Base-by-base conservation (phyloP, 2,329 filamentous ascomycete species). In the Diplodia intermedia region DNA sequence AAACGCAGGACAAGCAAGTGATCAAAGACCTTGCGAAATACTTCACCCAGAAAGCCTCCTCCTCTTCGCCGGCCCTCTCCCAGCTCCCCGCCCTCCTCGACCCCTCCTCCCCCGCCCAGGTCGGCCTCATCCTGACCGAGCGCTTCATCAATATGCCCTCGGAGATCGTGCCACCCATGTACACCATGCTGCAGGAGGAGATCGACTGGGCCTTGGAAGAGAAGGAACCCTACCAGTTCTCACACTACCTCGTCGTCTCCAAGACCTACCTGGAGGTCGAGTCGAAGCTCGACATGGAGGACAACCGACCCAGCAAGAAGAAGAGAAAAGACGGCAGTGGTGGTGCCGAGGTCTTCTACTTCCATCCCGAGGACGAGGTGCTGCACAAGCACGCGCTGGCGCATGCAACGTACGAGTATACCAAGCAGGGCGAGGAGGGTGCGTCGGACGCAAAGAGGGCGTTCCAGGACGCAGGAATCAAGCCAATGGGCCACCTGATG, bases 91-190 rank as follows among this genome's bases (percentile, higher is more conserved):
- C 73, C 14, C 74, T 83, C 8, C 77, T 85, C 18, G 68, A 75
- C 6, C 69, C 76, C 18, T 71, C 75, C 2, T 75, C 78, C 0
- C 56, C 75, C 52, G 73, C 79, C 0, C 89, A 93, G 67, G 86
- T 97, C 68, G 95, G 93, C 3, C 83, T 99, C 18, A 86, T 99
- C 33, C 84, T 99, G n/a, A 92, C 93, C 2, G 95, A 99, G 80
- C 89, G 94, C 26, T 85, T 98, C 74, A 93, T 99, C 83, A 99
- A 99, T 82, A 94, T 97, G 84, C 95, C 95, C n/a, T 85, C 92
- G 18, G 92, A 98, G 80, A 89, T 97, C 71, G 89, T 93, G 15
- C 94, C 95, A 36, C 94, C 95, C 4, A 91, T 98, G 88, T 98
- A 97, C 85, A 89, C 86, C 62, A 97, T 97, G 93, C 87, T 99